Base-by-base conservation (phyloP, 2,329 filamentous ascomycete genomes). In the Fusarium secorum region DNA sequence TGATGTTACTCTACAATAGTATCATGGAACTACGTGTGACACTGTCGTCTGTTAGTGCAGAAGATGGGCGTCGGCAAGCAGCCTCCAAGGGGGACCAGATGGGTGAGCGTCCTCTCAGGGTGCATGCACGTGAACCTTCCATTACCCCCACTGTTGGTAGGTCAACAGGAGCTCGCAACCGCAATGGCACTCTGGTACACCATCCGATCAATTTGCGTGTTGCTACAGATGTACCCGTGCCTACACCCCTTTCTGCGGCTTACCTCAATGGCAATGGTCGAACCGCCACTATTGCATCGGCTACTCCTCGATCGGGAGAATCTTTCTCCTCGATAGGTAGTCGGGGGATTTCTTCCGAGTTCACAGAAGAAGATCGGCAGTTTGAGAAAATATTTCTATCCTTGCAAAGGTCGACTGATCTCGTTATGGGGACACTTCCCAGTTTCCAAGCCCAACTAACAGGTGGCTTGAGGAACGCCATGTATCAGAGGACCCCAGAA, bases 301-400 rank as follows among this genome's bases (percentile, higher is more conserved):
- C 86, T n/a, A 97, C 93, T 2, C 93, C 94, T 48, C 90, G 93
- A 28, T 97, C 93, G 11, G 92, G 91, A 45, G 94, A 97, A 75
- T 93, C 93, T 0, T 97, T 96, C 78, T 86, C 85, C 4, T 89
- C 90, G 0, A 83, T 85, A 7, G 84, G 84, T 35, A 79, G 74
- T 26, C 78, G 78, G 32, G 77, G 84, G 58, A 82, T 84, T 33
- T 84, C 86, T 44, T 79, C 88, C 14, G 92, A 94, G 54, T 88
- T 90, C 53, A 87, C 87, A 5, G 92, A 94, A 70, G 93, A 97
- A 69, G 94, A 97, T 74, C 87, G 88, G 20, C 87, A 90, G 32
- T 97, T 97, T 72, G 95, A 97, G 69, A 89, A 86, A 67, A 93
- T 98, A 26, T 97, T 93, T 81, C 78, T 94, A 36, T 91, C 92